Base-by-base conservation (phyloP, 192 early-diverging fungal genomes). In the Coemansia sp. region DNA sequence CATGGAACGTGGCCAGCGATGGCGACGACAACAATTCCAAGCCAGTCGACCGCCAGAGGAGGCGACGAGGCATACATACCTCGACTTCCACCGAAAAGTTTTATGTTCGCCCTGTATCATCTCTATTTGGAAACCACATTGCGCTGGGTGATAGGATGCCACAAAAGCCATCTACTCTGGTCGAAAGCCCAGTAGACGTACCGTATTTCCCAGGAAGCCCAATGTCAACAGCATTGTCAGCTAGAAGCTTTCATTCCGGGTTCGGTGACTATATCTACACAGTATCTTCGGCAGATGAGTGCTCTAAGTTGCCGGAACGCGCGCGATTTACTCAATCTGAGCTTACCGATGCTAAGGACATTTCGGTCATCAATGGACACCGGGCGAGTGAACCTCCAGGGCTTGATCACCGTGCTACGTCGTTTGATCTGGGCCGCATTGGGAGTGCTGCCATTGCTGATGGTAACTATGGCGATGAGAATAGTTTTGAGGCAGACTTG, bases 371-470 rank as follows among this genome's bases (percentile, higher is more conserved):
- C 17, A 30, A 30, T n/a, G 29, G 14, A 10, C 19, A 6, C 58
- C 24, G 11, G n/a, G 39, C 0, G 17, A 46, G 39, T 20, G 20
- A 46, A 54, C 32, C 59, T 27, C 60, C 54, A 22, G 27, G 57
- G 5, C 69, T 74, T 51, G 78, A 74, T 24, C 74, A 81, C 59
- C 61, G 79, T 19, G 79, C 79, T 6, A 81, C 67, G 21, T 81
- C 79, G 50, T 81, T 81, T 59, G 79, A 81, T 27, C 52, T 81
- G 54, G 74, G 79, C 2, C 70, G 53, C 46, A 73, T 76, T 30
- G 64, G 79, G 8, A 67, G 64, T 2, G 19, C 27, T 4, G 20
- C 24, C 5, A 14, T 50, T 42, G 46, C 19, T 7, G 39, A 46
- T 46, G 39, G 14, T 14, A 7, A 17, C 39, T 9, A 46, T 46